These are phyloP conservation scores for Flaveria linearis DNA, from an alignment of 129 eudicot genomes.

Conservation along the genomic window DNA sequence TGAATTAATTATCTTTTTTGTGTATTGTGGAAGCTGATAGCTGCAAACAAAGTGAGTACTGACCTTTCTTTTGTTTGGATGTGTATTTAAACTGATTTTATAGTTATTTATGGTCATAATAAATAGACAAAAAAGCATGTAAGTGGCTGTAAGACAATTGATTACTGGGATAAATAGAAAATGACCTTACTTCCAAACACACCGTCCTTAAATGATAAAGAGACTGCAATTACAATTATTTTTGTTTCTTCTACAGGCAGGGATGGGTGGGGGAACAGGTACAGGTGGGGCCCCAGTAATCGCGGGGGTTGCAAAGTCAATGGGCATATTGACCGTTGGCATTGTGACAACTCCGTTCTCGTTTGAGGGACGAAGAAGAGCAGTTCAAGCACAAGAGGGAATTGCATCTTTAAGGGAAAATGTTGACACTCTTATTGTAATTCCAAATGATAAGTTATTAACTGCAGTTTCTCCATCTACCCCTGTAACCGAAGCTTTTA, in stretches of 20 bases:
- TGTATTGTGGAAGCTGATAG: background rate
- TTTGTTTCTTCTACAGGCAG: conserved; percentile 58
- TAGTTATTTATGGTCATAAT: too few relatives aligned
- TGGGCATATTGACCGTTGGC: conserved; percentile 93
- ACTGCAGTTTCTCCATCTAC: conserved; percentile 91
- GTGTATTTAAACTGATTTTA: background rate
- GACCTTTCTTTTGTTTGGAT: background rate
- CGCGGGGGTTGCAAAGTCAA: conserved; percentile 86
- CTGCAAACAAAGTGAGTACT: background rate
- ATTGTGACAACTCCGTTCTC: conserved; percentile 91
- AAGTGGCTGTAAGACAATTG: background rate
- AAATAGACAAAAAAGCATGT: background rate
- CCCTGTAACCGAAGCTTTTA: conserved; percentile 96
- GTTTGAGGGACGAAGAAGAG: conserved; percentile 86
- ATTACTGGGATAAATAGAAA: too few relatives aligned
- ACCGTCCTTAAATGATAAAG: background rate
- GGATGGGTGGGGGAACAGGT: conserved; percentile 99
- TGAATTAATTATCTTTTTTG: background rate
- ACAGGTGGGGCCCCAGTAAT: conserved; percentile 96
- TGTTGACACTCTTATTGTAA: conserved; percentile 92
- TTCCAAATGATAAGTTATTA: conserved; percentile 91
- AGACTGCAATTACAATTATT: background rate
- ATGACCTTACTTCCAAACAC: background rate
- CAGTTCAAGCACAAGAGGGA: conserved; percentile 98
- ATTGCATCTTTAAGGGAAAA: conserved; percentile 90